Evolutionary conservation across 1,139 yeast genomes (phyloP), one percentile per base, ranked within the genome.

Genomic region (Candida sanyaensis): DNA sequence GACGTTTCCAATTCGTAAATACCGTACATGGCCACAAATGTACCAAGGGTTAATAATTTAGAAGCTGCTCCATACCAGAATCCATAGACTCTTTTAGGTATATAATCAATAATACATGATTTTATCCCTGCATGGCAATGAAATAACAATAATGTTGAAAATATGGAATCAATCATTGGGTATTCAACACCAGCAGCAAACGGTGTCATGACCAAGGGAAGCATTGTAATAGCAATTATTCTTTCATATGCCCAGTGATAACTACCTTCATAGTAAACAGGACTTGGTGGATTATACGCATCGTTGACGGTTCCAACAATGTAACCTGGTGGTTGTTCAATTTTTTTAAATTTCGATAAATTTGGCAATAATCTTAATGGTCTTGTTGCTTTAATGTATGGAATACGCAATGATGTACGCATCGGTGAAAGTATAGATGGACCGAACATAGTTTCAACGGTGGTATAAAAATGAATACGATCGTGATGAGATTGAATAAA

Each of bases 241-340:
- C 91, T 80, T 66, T 92, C 97, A 60, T 86, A 83, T 11, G 90
- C 73, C 97, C 97, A 91, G 73, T 91, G 97, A 65, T 81, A 84
- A 4, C 96, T 84, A 29, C 97, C 97, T 61, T 88, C 92, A 55
- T 77, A 67, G 59, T 76, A 73, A 62, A 80, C 76, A 2, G 85
- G 68, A 45, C 73, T 68, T 37, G 96, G 96, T 17, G 80, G 73
- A 43, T 79, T 78, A 56, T 80, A 83, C 5, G 96, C 87, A 51
- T 91, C 97, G 66, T 91, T 91, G 45, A 88, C 92, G 23, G 86
- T 80, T 13, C 95, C 96, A 33, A 77, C 78, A 47, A 86, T 78
- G 56, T 75, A 69, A 10, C 92, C 92, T 39, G 88, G 82, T 13
- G 90, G 90, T 63, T 84, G 92, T 49, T 88, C 86, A 48, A 84